These are phyloP conservation scores for Fallopia convolvulus DNA, from an alignment of 148 eudicot genomes.

Conservation along the genomic window DNA sequence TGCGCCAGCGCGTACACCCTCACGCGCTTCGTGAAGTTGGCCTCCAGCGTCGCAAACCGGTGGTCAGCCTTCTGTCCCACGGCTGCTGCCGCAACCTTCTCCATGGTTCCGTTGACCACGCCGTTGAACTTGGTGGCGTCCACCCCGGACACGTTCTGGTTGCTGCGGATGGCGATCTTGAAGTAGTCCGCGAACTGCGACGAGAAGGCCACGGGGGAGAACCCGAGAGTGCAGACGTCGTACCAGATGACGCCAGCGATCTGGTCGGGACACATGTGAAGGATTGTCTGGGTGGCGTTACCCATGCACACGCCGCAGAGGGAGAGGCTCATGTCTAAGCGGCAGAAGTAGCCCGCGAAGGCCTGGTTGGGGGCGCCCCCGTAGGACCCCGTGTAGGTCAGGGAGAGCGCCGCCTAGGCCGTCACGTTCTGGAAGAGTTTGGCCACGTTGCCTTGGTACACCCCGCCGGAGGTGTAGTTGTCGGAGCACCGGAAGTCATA, in stretches of 20 bases:
- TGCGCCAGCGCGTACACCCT: slow-evolving; percentile 16
- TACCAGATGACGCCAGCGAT: slow-evolving; percentile 15
- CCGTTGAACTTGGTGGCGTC: background rate
- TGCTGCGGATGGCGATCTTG: slow-evolving; percentile 11
- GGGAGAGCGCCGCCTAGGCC: background rate
- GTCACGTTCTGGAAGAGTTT: background rate
- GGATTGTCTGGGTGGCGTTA: slow-evolving; percentile 8
- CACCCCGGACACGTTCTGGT: slow-evolving; percentile 1
- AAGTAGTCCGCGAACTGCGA: slow-evolving; percentile 2
- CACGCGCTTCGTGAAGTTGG: background rate
- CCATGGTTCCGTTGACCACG: background rate
- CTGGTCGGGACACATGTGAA: slow-evolving; percentile 10
- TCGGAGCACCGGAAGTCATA: slow-evolving; percentile 13
- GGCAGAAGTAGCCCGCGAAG: slow-evolving; percentile 8
- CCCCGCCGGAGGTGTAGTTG: slow-evolving; percentile 8
- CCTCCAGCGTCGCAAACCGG: slow-evolving; percentile 5
- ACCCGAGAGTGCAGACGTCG: slow-evolving; percentile 4
- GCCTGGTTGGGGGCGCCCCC: slow-evolving; percentile 2
- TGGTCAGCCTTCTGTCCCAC: background rate
- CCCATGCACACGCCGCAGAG: slow-evolving; percentile 2
- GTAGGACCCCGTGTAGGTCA: background rate
- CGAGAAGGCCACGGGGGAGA: slow-evolving; percentile 9
- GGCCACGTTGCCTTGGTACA: slow-evolving; percentile 1
- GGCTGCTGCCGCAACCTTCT: background rate
- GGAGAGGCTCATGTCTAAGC: background rate